phyloP scores from a whole-genome alignment of 805 yeast genomes.

The Ogataea pilisensis region DNA sequence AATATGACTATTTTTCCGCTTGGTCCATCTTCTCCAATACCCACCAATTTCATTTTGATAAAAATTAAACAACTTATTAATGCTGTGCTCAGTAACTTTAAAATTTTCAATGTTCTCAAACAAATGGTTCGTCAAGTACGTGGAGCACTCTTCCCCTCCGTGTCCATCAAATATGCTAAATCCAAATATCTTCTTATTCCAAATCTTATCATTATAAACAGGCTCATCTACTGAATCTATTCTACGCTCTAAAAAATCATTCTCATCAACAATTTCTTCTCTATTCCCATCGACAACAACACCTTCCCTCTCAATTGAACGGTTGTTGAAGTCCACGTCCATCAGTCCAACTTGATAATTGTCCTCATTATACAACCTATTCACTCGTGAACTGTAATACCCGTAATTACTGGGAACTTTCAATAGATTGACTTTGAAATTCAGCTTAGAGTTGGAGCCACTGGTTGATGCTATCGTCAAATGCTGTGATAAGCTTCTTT shows the following conservation, averaged over 20 bases:
- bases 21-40: constrained; percentile 80
- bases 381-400: constrained; percentile 71
- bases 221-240: constrained; percentile 16
- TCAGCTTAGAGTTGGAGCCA: constrained; percentile 20
- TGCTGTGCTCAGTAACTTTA: constrained; percentile 30
- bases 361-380: constrained; percentile 79
- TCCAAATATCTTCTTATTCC: constrained; percentile 46
- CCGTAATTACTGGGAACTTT: constrained; percentile 77
- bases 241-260: constrained; percentile 12
- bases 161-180: constrained; percentile 91
- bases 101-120: constrained; percentile 48
- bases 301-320: constrained; percentile 1
- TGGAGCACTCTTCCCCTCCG: constrained; percentile 78
- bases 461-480: constrained; percentile 21
- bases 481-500: constrained; percentile 26
- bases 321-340: constrained; percentile 24
- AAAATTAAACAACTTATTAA: constrained; percentile 42
- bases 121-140: constrained; percentile 51
- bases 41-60: constrained; percentile 66
- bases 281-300: constrained; percentile 3
- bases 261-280: background rate
- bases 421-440: constrained; percentile 49
- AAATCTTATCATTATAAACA: constrained; percentile 8
- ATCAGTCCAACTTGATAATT: constrained; percentile 53
- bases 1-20: constrained; percentile 31